These are phyloP conservation scores for Bombardia bombarda DNA, from an alignment of 495 filamentous ascomycete genomes.

Conservation along the genomic window DNA sequence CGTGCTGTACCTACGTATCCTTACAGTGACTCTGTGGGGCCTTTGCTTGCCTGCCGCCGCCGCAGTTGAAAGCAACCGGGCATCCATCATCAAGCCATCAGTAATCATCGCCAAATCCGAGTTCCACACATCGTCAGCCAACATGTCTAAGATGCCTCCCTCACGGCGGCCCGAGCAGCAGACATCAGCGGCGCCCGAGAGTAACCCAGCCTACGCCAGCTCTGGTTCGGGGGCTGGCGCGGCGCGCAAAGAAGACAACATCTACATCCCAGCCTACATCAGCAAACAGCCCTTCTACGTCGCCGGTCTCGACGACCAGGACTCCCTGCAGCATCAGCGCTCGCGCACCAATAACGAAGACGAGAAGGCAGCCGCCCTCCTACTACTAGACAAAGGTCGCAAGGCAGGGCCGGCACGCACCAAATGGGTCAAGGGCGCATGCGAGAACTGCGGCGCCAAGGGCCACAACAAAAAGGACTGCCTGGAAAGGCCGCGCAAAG, in stretches of 20 bases:
- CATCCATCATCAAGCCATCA: too few relatives aligned
- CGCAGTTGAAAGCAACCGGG: too few relatives aligned
- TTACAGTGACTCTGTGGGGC: too few relatives aligned
- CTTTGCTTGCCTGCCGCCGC: too few relatives aligned
- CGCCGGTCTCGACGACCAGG: constrained; percentile 63
- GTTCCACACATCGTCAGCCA: not conserved
- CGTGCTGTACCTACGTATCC: too few relatives aligned
- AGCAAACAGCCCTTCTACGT: constrained; percentile 97
- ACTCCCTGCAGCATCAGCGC: constrained; percentile 97
- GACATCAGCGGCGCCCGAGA: not conserved
- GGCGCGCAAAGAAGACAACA: constrained; percentile 76
- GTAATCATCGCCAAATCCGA: not conserved
- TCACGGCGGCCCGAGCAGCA: constrained; percentile 9
- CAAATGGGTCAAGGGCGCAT: constrained; percentile 95
- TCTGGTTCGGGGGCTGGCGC: constrained; percentile 35
- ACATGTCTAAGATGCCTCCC: constrained; percentile 7
- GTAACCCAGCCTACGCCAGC: constrained; percentile 5
- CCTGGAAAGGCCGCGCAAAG: constrained; percentile 77
- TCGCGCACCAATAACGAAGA: constrained; percentile 53
- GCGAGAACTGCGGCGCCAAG: constrained; percentile 96
- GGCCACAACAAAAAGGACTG: constrained; percentile 94
- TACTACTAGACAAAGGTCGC: constrained; percentile 48
- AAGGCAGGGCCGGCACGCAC: constrained; percentile 76
- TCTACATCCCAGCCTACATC: constrained; percentile 98
- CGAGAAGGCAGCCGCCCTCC: constrained; percentile 55